Evolutionary conservation across 78 protist species (phyloP).

Genomic region (Blattamonas nauphoetae): DNA sequence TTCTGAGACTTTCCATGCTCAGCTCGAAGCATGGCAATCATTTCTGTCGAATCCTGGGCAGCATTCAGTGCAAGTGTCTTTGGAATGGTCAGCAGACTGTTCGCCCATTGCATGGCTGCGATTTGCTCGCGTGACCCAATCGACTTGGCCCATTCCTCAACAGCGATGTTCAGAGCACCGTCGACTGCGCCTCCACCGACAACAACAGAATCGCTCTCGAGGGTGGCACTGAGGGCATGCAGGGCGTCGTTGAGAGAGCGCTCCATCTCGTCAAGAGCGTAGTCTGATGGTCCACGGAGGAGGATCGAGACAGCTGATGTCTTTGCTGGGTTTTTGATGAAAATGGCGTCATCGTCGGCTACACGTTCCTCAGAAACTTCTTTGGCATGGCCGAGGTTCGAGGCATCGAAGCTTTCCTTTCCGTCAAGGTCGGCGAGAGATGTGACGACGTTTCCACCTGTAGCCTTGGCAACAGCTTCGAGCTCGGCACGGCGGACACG

Average conservation of each 20-base stretch:
- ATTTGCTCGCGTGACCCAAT: conserved; percentile 86
- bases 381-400: conserved; percentile 60
- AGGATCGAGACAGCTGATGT: conserved; percentile 69
- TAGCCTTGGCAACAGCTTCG: conserved; percentile 79
- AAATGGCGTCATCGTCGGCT: conserved; percentile 66
- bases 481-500: conserved; percentile 81
- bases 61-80: conserved; percentile 89
- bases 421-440: conserved; percentile 82
- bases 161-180: conserved; percentile 83
- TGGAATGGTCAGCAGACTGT: conserved; percentile 93
- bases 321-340: conserved; percentile 23
- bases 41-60: conserved; percentile 93
- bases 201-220: conserved; percentile 75
- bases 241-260: conserved; percentile 93
- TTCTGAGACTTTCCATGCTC: conserved; percentile 78
- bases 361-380: conserved; percentile 66
- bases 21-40: conserved; percentile 86
- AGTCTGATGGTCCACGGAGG: conserved; percentile 84
- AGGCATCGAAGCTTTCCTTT: conserved; percentile 73
- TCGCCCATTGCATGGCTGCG: conserved; percentile 93
- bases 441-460: conserved; percentile 69
- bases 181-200: conserved; percentile 95
- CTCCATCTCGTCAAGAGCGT: conserved; percentile 82
- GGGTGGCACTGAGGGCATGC: conserved; percentile 82
- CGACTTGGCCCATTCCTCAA: conserved; percentile 81